Base-by-base conservation (phyloP, 352 stramenopile genomes). In the Achlya hypogyna region DNA sequence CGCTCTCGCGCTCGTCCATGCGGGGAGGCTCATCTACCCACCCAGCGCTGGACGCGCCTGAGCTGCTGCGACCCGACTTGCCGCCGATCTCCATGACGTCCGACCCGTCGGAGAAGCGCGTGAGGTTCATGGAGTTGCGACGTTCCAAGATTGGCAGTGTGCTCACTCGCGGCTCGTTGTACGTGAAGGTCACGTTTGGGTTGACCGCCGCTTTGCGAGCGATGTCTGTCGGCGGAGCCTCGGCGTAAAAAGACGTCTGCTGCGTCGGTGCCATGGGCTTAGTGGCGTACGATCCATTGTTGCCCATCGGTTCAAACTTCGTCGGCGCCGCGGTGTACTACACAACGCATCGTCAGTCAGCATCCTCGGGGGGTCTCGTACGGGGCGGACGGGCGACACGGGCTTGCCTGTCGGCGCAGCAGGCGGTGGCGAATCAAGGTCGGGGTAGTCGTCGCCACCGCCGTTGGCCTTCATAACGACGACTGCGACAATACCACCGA, bases 391-490 rank as follows among this genome's bases (percentile, higher is more conserved):
- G 25, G 49, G 49, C 31, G 49, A 56, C 10, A 56, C 31, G 49
- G 25, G 25, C 25, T 56, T 56, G 49, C 49, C 49, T n/a, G 31
- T 31, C 2, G 49, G 49, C 25, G 49, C 49, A 8, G 49, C 49
- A 3, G 49, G 49, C 31, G 49, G 49, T 20, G 49, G 49, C 8
- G 49, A 56, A n/a, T 56, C 49, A 8, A 56, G 31, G 31, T 56
- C 49, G 2, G 49, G 49, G 49, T 56, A 56, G 2, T 56, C 49
- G 31, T 56, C 49, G 6, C 49, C 49, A 10, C 49, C 49, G 25
- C 49, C n/a, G 31, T 56, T 56, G 25, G 49, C 25, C 8, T 56
- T 56, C 49, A 56, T 56, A 16, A 56, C 49, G 49, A 56, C 49
- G 25, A 20, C 31, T 12, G 49, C 49, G 25, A 56, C 49, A 20